phyloP scores from a whole-genome alignment of 352 stramenopile species.

The Phytophthora brassicae region DNA sequence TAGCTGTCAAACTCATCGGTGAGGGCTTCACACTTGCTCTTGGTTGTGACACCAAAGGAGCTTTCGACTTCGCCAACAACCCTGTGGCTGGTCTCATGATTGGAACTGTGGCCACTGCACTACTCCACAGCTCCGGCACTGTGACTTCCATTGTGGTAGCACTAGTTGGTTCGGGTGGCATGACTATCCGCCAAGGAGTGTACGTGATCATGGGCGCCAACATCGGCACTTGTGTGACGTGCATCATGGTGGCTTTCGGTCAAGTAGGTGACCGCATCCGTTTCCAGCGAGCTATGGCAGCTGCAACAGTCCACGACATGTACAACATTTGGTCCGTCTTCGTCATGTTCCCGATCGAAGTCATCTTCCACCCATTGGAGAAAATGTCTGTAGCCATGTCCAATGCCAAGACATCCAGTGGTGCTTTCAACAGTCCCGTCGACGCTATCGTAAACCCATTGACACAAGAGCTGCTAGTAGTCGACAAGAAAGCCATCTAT shows the following conservation, averaged over 20 bases:
- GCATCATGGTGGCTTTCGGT: constrained; percentile 90
- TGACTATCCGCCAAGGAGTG: constrained; percentile 83
- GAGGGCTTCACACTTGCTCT: constrained; percentile 72
- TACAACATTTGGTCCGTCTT: constrained; percentile 90
- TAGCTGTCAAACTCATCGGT: constrained; percentile 78
- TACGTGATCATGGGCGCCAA: constrained; percentile 94
- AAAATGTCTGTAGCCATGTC: constrained; percentile 51
- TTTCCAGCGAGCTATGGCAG: constrained; percentile 67
- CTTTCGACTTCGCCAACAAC: constrained; percentile 74
- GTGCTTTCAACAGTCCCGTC: constrained; percentile 45
- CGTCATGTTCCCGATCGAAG: constrained; percentile 75
- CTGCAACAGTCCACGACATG: constrained; percentile 62
- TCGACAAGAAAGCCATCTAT: constrained; percentile 47
- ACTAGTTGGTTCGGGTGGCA: constrained; percentile 58
- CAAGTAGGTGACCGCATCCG: constrained; percentile 75
- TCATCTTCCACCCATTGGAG: constrained; percentile 61
- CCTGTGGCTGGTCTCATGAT: constrained; percentile 78
- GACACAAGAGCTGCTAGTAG: constrained; percentile 30
- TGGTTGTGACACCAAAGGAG: constrained; percentile 62
- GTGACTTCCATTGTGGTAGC: constrained; percentile 82
- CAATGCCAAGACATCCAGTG: constrained; percentile 32
- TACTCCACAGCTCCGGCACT: constrained; percentile 77
- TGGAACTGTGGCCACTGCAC: constrained; percentile 68
- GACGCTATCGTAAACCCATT: constrained; percentile 49
- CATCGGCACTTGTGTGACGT: constrained; percentile 88